Evolutionary conservation across 352 stramenopile species (phyloP), one percentile per base, ranked within the genome.

Genomic region (Phytophthora idaei): DNA sequence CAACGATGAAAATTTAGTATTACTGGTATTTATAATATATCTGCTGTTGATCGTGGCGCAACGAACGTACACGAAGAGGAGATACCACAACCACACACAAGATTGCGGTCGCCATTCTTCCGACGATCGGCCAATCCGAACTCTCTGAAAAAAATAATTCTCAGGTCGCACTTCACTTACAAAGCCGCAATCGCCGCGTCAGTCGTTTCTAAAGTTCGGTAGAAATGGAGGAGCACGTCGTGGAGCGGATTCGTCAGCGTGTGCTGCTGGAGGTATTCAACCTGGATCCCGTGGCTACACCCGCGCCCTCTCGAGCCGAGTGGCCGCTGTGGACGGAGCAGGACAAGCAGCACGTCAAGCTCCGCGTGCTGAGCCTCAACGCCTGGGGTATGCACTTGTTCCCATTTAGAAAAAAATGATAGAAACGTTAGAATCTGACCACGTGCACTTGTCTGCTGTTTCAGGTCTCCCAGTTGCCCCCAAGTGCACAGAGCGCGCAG

Each of bases 291-390:
- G 76, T 92, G 42, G 56, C 45, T 1, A 72, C 86, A 36, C 79
- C 81, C 4, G 59, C 53, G 44, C 71, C 73, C n/a, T 82, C 80
- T 28, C 69, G 76, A 53, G 50, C 66, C 1, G 52, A 69, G 4
- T 83, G 69, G 68, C 74, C 74, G 5, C 45, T 59, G 37, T 83
- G 71, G 59, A 67, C 57, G 11, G 41, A 51, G 45, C 50, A 51
- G n/a, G 61, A 68, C 52, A 61, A 56, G 44, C 57, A 64, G 25
- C 53, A 73, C 9, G 62, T 83, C 27, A 50, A 56, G 6, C 77
- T 94, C 29, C 83, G 86, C 31, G 71, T 94, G 32, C 76, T 94
- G 12, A 92, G 80, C 37, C 71, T 94, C 27, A 94, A 92, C 47
- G 84, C 84, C 2, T 94, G 86, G 86, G 86, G 83, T 92, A 63